phyloP scores from a whole-genome alignment of 1,139 yeast genomes.

The Diutina pseudorugosa region DNA sequence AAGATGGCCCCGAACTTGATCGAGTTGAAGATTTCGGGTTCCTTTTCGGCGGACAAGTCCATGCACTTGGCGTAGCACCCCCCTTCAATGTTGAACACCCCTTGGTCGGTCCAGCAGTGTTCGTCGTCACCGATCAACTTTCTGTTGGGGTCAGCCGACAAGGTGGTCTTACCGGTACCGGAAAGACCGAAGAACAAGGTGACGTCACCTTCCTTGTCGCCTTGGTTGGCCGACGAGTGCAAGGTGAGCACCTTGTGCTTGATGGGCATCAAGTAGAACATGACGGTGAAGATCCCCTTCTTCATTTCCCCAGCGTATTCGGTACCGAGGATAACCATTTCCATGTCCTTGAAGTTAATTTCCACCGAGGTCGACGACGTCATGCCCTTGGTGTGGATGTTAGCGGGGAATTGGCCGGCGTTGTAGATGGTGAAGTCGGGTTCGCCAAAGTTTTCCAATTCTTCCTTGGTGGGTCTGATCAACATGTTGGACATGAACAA shows the following conservation, averaged over 20 bases:
- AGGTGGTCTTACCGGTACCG: conserved; percentile 97
- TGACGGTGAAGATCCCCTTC: conserved; percentile 97
- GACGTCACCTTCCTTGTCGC: conserved; percentile 61
- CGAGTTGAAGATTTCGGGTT: conserved; percentile 95
- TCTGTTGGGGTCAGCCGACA: conserved; percentile 94
- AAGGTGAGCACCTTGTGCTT: conserved; percentile 83
- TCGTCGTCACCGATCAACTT: conserved; percentile 95
- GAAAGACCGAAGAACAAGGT: conserved; percentile 93
- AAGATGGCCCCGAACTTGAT: conserved; percentile 88
- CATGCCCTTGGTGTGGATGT: conserved; percentile 94
- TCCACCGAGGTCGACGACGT: conserved; percentile 93
- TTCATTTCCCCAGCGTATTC: conserved; percentile 99
- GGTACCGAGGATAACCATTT: conserved; percentile 96
- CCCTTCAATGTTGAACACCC: conserved; percentile 98
- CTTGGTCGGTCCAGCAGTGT: conserved; percentile 98
- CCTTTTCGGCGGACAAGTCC: conserved; percentile 82
- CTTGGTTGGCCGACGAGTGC: conserved; percentile 95
- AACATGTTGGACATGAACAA: conserved; percentile 97
- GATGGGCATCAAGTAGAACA: conserved; percentile 98
- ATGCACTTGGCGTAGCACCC: conserved; percentile 98
- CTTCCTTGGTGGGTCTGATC: conserved; percentile 89
- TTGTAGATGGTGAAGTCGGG: conserved; percentile 98
- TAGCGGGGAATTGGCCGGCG: conserved; percentile 99
- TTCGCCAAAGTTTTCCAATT: conserved; percentile 81
- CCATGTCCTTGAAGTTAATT: conserved; percentile 95